phyloP scores from a whole-genome alignment of 805 yeast species.

The Teunomyces gatunensis region DNA sequence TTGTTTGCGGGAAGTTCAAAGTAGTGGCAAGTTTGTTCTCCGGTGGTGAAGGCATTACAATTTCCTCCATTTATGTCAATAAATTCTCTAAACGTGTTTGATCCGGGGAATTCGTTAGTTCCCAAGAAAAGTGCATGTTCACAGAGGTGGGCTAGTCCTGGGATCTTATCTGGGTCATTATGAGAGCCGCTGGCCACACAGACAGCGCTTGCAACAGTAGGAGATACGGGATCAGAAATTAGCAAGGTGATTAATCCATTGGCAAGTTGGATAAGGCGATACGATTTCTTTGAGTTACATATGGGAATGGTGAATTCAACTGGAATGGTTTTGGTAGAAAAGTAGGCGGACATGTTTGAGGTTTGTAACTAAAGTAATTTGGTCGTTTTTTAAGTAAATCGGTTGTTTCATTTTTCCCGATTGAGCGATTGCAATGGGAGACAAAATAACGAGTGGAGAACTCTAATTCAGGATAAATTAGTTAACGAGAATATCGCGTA shows the following conservation, averaged over 20 bases:
- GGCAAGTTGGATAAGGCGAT: conserved; percentile 49
- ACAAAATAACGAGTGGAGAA: neutral
- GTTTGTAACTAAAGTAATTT: neutral
- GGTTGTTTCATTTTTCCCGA: neutral
- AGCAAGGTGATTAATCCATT: conserved; percentile 70
- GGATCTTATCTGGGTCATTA: conserved; percentile 65
- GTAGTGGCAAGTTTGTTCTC: conserved; percentile 62
- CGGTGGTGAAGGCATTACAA: conserved; percentile 67
- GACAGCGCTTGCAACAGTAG: conserved; percentile 64
- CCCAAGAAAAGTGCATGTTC: conserved; percentile 65
- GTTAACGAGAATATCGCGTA: too few relatives aligned
- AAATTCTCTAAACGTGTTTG: conserved; percentile 43
- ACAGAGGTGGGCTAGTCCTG: conserved; percentile 88
- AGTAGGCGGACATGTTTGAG: conserved; percentile 1
- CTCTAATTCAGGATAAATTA: too few relatives aligned
- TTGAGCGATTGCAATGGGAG: neutral
- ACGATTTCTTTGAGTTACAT: conserved; percentile 35
- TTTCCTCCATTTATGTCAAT: conserved; percentile 52
- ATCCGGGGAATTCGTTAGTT: conserved; percentile 51
- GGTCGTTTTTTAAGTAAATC: neutral
- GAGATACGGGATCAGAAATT: conserved; percentile 72
- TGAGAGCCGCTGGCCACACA: conserved; percentile 80
- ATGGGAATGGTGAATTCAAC: conserved; percentile 29
- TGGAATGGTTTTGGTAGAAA: conserved; percentile 8
- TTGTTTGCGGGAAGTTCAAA: conserved; percentile 56